These are phyloP conservation scores for Alternaria sp. DNA, from an alignment of 2,329 filamentous ascomycete genomes.

Conservation along the genomic window DNA sequence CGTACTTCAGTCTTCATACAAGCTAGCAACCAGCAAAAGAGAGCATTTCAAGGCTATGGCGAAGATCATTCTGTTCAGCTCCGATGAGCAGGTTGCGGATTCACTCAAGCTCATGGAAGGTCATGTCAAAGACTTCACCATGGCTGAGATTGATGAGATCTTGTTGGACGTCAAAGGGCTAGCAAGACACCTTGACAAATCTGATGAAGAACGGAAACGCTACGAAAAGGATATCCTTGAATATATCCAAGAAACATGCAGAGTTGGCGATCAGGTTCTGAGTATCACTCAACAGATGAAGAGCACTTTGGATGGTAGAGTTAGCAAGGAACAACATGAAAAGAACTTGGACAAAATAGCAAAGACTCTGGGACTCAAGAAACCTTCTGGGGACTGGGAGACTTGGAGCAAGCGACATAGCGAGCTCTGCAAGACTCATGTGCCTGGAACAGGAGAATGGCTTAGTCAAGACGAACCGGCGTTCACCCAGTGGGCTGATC, in stretches of 20 bases:
- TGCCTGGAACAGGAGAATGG: slow-evolving; percentile 9
- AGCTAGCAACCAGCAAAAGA: slow-evolving; percentile 20
- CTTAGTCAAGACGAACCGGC: not conserved
- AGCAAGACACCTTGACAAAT: not conserved
- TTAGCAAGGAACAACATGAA: not conserved
- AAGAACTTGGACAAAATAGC: not conserved
- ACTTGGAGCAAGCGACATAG: slow-evolving; percentile 10
- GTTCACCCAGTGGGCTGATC: not conserved
- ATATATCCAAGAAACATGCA: not conserved
- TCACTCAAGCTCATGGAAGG: not conserved
- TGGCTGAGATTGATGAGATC: not conserved
- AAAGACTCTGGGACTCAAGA: not conserved
- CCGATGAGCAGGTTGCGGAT: not conserved
- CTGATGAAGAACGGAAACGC: not conserved
- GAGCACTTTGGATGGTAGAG: not conserved
- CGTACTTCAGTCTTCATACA: slow-evolving; percentile 18
- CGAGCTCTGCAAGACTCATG: slow-evolving; percentile 8
- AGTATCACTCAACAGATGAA: slow-evolving; percentile 8
- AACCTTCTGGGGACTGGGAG: not conserved
- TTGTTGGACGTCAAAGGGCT: not conserved
- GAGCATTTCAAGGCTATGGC: slow-evolving; percentile 21
- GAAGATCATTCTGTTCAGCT: slow-evolving; percentile 16
- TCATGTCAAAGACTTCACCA: not conserved
- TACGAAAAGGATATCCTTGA: not conserved
- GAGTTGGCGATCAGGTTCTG: not conserved